Evolutionary conservation across 768 basidiomycete species (phyloP), one percentile per base, ranked within the genome.

Genomic region (Stropharia rugosoannulata): DNA sequence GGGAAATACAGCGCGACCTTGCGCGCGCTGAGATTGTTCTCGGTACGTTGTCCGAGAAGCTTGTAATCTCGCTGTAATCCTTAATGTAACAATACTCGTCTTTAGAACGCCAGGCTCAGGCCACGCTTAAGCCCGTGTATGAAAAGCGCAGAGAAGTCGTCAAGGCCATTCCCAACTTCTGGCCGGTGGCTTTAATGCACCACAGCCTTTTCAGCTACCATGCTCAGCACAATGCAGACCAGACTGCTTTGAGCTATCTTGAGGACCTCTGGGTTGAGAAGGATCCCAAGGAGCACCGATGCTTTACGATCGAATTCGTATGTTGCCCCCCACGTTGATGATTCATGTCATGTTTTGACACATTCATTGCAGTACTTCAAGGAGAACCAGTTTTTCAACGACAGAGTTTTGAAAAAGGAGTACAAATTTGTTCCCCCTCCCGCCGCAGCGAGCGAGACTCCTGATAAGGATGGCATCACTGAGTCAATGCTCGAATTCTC

Each of bases 281-380:
- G 52, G 86, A 95, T 66, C 64, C 79, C 40, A 70, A 72, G 41
- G 94, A 97, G 69, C 85, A 86, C 54, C 76, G 95, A 63, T 87
- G 86, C 66, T 96, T 87, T 75, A 89, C 86, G 48, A 71, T 96
- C 53, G 88, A 95, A 77, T 93, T 97, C 73, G 95, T 95, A 70
- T 66, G 94, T 84, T 32, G 37, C 15, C 19, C 11, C 27, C 41
- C 22, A 27, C 45, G 13, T 27, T 46, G 45, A 1, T 22, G 37
- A 16, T 25, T 18, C 32, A 41, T 38, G 36, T n/a, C 12, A 16
- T 42, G 10, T 29, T 9, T 38, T 16, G 13, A 45, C 19, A 13
- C 36, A 15, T 49, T 48, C 54, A 49, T 52, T 61, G 48, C 64
- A 94, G 92, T 67, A 89, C 66, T 94, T 93, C 79, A 90, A 89